These are phyloP conservation scores for Suillus sp. DNA, from an alignment of 768 basidiomycete species.

Conservation along the genomic window DNA sequence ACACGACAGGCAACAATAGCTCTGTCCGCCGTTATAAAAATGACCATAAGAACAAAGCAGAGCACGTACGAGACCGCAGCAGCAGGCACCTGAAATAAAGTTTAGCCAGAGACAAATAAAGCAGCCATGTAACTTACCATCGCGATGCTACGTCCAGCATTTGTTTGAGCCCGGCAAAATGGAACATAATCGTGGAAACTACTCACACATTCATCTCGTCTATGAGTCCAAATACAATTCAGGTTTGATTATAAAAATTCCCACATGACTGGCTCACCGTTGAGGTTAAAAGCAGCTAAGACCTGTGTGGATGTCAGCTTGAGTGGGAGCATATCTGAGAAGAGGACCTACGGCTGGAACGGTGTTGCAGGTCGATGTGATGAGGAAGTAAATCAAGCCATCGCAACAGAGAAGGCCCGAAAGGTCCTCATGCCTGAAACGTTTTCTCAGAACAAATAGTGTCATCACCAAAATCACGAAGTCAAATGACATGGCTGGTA, in stretches of 20 bases:
- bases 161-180: neutral
- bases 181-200: slow-evolving; percentile 1
- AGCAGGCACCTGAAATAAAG: slow-evolving; percentile 53
- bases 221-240: slow-evolving; percentile 25
- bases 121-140: slow-evolving; percentile 41
- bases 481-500: slow-evolving; percentile 69
- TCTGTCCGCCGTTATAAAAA: slow-evolving; percentile 17
- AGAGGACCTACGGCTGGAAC: slow-evolving; percentile 62
- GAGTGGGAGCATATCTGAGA: slow-evolving; percentile 11
- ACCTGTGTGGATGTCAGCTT: slow-evolving; percentile 37
- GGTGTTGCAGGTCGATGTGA: slow-evolving; percentile 66
- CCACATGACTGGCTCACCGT: slow-evolving; percentile 43
- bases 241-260: slow-evolving; percentile 9
- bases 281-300: slow-evolving; percentile 59
- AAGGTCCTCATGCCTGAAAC: slow-evolving; percentile 53
- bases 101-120: slow-evolving; percentile 2
- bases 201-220: slow-evolving; percentile 67
- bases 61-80: slow-evolving; percentile 61
- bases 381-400: slow-evolving; percentile 68
- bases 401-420: slow-evolving; percentile 74
- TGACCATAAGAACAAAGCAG: slow-evolving; percentile 9
- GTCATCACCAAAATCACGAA: slow-evolving; percentile 60
- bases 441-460: slow-evolving; percentile 49
- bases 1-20: slow-evolving; percentile 67
- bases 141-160: slow-evolving; percentile 44